Evolutionary conservation across 768 basidiomycete genomes (phyloP).

Genomic region (Lactifluus piperatus): DNA sequence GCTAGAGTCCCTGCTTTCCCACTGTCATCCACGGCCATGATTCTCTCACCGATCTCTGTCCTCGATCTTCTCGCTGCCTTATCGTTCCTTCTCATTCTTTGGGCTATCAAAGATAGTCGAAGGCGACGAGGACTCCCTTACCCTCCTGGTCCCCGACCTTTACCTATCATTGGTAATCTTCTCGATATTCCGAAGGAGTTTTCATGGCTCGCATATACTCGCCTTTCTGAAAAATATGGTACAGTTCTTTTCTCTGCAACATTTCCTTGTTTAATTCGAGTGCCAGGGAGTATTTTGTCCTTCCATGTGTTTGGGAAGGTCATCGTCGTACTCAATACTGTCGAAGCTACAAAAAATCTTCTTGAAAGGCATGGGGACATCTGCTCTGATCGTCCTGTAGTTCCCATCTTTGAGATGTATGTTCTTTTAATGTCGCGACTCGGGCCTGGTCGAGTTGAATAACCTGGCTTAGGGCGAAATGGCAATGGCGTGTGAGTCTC

Average conservation of each 20-base stretch:
- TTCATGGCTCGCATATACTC: not conserved
- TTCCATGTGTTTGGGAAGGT: slow-evolving; percentile 36
- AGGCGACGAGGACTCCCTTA: not conserved
- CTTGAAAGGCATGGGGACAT: slow-evolving; percentile 43
- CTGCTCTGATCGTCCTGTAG: not conserved
- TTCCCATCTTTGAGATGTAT: slow-evolving; percentile 7
- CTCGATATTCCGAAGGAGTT: slow-evolving; percentile 1
- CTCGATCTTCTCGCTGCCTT: not conserved
- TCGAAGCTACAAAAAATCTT: slow-evolving; percentile 37
- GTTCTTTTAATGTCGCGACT: not conserved
- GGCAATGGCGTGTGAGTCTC: not conserved
- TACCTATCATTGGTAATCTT: slow-evolving; percentile 4
- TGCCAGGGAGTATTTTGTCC: not conserved
- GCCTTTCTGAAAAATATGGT: not conserved
- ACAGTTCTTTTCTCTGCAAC: not conserved
- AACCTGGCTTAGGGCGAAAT: not conserved
- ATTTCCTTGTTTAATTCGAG: not conserved
- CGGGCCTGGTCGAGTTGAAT: not conserved
- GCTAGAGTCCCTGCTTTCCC: too few species aligned
- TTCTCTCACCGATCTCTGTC: not conserved
- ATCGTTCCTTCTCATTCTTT: not conserved
- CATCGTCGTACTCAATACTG: slow-evolving; percentile 41
- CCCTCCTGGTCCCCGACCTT: slow-evolving; percentile 4
- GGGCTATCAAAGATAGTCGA: not conserved
- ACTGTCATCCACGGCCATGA: not conserved